Evolutionary conservation across 2,329 filamentous ascomycete species (phyloP), one percentile per base, ranked within the genome.

Genomic region (Colletotrichum shisoi): DNA sequence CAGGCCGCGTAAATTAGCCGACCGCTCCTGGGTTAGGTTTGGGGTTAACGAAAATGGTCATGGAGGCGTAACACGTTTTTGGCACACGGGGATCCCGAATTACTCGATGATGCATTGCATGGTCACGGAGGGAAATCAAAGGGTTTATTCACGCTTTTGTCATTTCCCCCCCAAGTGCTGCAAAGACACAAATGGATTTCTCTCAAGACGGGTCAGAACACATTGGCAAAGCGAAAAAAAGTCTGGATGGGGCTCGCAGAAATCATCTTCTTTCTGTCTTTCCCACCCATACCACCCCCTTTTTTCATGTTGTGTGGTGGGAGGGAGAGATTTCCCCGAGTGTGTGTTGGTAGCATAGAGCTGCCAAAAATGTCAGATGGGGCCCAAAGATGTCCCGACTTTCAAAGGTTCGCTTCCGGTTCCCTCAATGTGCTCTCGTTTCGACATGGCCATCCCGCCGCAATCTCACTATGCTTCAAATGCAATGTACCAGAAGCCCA

Each of bases 11-110:
- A 68, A 68, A 62, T 63, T 51, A 62, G 37, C 51, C 62, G 57
- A 68, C 61, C 60, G 60, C 53, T 60, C 59, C 59, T 58, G 60
- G 68, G 68, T 68, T 68, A 66, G 69, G 53, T 65, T 61, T 63
- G 60, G 65, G 63, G 66, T 67, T 62, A 65, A 68, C 56, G 65
- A 68, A 68, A 63, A 67, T 69, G 69, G 59, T 57, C 53, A 68
- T 64, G 63, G 66, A 67, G 66, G 66, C 66, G 66, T 68, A 68
- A 68, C 62, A 68, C 65, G 68, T 62, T 64, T 70, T 70, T 70
- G 66, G 66, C 66, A 68, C 62, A 67, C 45, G 65, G 65, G 66
- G 63, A 54, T 67, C 63, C 66, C 66, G 65, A 67, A 67, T 67
- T 68, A 68, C 65, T 68, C 65, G 66, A 68, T 63, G 63, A 67